A percentile compares a stretch with the other conserved stretches of the same genome.
These are phyloP conservation scores for Trichoderma endophyticum DNA, from an alignment of 2,329 filamentous ascomycete species.

Conservation along the genomic window DNA sequence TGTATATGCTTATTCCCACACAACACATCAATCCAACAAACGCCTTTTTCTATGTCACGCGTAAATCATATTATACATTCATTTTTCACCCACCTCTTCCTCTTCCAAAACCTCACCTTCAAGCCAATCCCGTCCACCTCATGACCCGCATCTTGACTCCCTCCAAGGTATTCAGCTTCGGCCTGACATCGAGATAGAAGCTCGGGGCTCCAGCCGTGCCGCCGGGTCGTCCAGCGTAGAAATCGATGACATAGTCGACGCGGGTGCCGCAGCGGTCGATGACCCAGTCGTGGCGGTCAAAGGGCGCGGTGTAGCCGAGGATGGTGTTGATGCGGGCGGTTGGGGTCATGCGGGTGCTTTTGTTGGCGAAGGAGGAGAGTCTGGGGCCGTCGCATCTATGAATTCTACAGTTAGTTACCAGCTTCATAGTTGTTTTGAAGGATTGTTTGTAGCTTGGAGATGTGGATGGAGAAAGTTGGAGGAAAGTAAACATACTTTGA, in stretches of 20 bases:
- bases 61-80: neutral
- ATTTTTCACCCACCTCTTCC: no score
- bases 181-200: constrained; percentile 66
- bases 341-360: constrained; percentile 68
- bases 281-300: constrained; percentile 97
- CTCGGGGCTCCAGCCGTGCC: constrained; percentile 44
- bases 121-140: constrained; percentile 50
- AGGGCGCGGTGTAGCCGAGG: constrained; percentile 85
- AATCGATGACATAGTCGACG: constrained; percentile 96
- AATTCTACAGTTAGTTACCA: constrained; percentile 20
- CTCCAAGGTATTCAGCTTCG: constrained; percentile 66
- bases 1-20: neutral
- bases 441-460: no score
- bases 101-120: neutral
- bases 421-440: neutral
- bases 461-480: neutral
- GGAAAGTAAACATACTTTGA: constrained; percentile 47
- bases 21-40: neutral
- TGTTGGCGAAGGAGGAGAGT: constrained; percentile 78
- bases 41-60: neutral
- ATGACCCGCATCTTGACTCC: constrained; percentile 63
- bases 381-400: constrained; percentile 67
- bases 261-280: constrained; percentile 83
- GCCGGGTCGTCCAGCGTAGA: constrained; percentile 70
- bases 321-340: constrained; percentile 78